Evolutionary conservation across 129 eudicot species (phyloP).

Genomic region (Tanacetum coccineum): DNA sequence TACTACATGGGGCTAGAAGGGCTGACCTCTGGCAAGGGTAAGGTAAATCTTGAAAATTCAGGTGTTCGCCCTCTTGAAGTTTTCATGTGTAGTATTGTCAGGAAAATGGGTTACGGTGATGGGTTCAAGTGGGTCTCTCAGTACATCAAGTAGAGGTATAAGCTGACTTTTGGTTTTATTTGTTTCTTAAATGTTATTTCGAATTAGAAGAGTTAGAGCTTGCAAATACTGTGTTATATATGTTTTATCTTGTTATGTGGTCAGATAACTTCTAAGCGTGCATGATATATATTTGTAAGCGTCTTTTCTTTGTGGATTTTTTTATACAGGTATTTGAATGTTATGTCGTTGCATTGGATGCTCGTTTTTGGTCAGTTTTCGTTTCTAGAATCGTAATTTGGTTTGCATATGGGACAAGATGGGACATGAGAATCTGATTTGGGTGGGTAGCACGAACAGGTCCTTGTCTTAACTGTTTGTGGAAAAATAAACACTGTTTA

Average conservation of each 20-base stretch:
- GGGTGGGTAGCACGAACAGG: too few relatives aligned
- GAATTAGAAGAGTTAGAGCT: not conserved
- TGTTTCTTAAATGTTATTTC: not conserved
- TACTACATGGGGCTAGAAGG: conserved; percentile 61
- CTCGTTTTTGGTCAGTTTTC: too few relatives aligned
- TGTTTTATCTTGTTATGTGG: not conserved
- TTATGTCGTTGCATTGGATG: too few relatives aligned
- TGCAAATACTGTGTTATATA: conserved; percentile 10
- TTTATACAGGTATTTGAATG: conserved; percentile 1
- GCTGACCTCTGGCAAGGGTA: conserved; percentile 85
- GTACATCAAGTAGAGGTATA: conserved; percentile 52
- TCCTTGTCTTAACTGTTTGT: too few relatives aligned
- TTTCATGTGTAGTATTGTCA: conserved; percentile 95
- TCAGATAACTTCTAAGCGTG: too few relatives aligned
- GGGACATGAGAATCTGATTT: too few relatives aligned
- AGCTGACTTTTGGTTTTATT: too few relatives aligned
- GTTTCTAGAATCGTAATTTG: too few relatives aligned
- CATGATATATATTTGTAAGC: not conserved
- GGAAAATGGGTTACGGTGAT: conserved; percentile 95
- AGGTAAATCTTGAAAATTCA: conserved; percentile 60
- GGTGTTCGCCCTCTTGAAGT: conserved; percentile 86
- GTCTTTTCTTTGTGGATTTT: not conserved
- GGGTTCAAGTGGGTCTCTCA: conserved; percentile 96
- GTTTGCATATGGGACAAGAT: too few relatives aligned
- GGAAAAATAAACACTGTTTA: too few relatives aligned